These are phyloP conservation scores for Zelopaecilomyces penicillatus DNA, from an alignment of 2,329 filamentous ascomycete species.

Conservation along the genomic window DNA sequence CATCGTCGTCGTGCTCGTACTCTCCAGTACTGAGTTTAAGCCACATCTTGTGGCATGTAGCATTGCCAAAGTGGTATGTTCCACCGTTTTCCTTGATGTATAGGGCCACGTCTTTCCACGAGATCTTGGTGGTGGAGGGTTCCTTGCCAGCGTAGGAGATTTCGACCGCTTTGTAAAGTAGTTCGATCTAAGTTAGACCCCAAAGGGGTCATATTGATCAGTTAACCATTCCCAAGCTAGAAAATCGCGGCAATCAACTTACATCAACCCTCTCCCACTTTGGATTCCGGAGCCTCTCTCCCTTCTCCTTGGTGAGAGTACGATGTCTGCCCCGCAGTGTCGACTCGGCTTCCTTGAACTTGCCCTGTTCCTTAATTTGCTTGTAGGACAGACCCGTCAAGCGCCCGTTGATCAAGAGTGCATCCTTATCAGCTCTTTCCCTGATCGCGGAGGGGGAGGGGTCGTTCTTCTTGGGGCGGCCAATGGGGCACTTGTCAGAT, in stretches of 20 bases:
- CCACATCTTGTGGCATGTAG: slow-evolving; percentile 52
- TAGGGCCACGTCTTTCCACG: slow-evolving; percentile 50
- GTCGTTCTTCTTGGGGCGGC: not conserved
- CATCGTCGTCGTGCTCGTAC: not conserved
- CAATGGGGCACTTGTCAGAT: too few species aligned
- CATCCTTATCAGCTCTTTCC: slow-evolving; percentile 21
- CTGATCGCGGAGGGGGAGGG: not conserved
- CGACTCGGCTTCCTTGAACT: slow-evolving; percentile 58
- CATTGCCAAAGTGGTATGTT: slow-evolving; percentile 50
- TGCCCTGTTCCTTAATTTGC: slow-evolving; percentile 48
- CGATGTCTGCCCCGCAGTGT: slow-evolving; percentile 63
- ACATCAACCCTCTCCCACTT: slow-evolving; percentile 57
- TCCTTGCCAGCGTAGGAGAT: slow-evolving; percentile 25
- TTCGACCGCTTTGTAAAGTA: slow-evolving; percentile 36
- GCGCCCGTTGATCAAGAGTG: slow-evolving; percentile 47
- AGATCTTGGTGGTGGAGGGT: slow-evolving; percentile 29
- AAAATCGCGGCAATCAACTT: slow-evolving; percentile 27
- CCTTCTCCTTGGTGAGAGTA: slow-evolving; percentile 54
- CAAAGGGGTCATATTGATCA: not conserved
- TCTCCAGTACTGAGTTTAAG: slow-evolving; percentile 30
- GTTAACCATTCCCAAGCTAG: not conserved
- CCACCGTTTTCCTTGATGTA: slow-evolving; percentile 45
- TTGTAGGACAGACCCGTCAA: slow-evolving; percentile 53
- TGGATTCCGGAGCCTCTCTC: slow-evolving; percentile 56
- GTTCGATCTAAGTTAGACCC: slow-evolving; percentile 27